phyloP scores from a whole-genome alignment of 2,329 filamentous ascomycete species.

The Furcasterigmium furcatum region DNA sequence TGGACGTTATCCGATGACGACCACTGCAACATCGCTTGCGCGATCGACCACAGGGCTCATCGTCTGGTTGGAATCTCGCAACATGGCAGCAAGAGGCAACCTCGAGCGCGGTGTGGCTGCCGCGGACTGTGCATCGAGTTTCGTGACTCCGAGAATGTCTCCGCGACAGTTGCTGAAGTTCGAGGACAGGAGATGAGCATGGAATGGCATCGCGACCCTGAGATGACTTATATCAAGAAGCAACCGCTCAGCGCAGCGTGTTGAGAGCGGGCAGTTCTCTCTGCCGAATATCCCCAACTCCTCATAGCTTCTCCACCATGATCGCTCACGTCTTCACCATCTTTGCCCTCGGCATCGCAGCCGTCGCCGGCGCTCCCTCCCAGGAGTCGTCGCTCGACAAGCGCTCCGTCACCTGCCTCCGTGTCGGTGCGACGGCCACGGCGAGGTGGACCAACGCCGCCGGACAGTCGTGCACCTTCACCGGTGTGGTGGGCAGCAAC shows the following conservation, averaged over 20 bases:
- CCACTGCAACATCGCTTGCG: constrained; percentile 7
- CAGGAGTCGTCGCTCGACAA: constrained; percentile 10
- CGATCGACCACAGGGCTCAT: constrained; percentile 1
- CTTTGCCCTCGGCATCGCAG: constrained; percentile 6
- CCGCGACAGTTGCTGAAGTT: neutral
- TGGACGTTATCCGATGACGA: constrained; percentile 9
- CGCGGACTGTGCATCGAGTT: neutral
- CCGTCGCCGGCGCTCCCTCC: constrained; percentile 9
- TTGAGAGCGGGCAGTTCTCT: no score
- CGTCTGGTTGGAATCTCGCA: neutral
- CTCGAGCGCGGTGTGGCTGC: no score
- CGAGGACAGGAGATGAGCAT: neutral
- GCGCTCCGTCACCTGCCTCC: constrained; percentile 33
- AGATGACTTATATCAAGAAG: neutral
- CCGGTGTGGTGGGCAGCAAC: constrained; percentile 42
- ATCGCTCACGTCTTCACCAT: constrained; percentile 8
- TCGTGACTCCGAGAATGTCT: constrained; percentile 1
- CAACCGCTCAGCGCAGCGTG: no score
- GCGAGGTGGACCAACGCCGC: constrained; percentile 42
- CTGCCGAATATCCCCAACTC: no score
- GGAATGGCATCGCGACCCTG: no score
- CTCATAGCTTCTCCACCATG: constrained; percentile 1
- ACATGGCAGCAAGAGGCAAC: neutral
- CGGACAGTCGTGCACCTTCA: constrained; percentile 37
- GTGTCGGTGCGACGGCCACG: constrained; percentile 34